Evolutionary conservation across 2,329 filamentous ascomycete species (phyloP), one percentile per base, ranked within the genome.

Genomic region (Epichloe gansuensis): DNA sequence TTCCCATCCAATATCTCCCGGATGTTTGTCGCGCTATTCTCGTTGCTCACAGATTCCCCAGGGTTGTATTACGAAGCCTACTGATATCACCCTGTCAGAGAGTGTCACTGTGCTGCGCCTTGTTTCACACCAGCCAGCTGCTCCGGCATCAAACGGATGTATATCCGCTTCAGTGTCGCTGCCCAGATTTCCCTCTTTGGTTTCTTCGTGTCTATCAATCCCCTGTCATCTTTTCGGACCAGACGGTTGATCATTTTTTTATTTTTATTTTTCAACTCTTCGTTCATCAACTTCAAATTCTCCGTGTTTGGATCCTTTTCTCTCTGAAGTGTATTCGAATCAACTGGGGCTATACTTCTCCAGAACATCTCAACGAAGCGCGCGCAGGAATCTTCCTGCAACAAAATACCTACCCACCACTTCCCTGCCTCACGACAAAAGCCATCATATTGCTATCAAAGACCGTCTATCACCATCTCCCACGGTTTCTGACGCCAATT

Each of bases 91-190:
- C 42, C 48, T 37, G 46, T 44, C 48, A 46, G 41, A 41, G 46
- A 72, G 73, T 76, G 72, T 72, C 69, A 74, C 73, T 65, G 68
- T 72, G 71, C 72, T 73, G 69, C 71, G 72, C 72, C 72, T 71
- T 70, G 75, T 77, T 71, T 67, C 64, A 76, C 74, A 59, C 57
- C 65, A 62, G 35, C 46, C 35, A 49, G 60, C 63, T 69, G 62
- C 63, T 64, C 61, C 68, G 62, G 64, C 15, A 63, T 59, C 47
- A 39, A 38, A 41, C 34, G 37, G 39, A 17, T 34, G 52, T 42
- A 50, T 49, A 51, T 52, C 42, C 52, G 21, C 48, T 53, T 54
- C 42, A 25, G 37, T 48, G 23, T 37, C 35, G 23, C 42, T 44
- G 28, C 15, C 38, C 52, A 48, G 50, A 28, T 46, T 46, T 48